Conservation (phyloP, 441 rosid species). For the Flueggea neowawraea region DNA sequence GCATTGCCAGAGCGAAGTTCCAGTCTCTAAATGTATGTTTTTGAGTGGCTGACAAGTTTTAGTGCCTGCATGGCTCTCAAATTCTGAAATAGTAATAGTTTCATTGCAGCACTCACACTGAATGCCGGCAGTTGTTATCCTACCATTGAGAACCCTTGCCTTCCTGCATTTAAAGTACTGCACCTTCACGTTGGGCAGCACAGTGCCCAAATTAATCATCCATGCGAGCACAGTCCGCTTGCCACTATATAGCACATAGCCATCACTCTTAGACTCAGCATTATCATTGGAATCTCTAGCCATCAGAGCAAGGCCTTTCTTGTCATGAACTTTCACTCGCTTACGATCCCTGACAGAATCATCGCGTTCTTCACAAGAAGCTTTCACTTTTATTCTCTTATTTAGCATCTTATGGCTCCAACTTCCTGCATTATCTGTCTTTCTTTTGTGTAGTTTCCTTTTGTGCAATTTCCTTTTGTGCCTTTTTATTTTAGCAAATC, state of each 20-base stretch:
- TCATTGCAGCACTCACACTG: slow-evolving; percentile 72
- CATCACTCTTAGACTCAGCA: slow-evolving; percentile 38
- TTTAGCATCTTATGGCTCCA: slow-evolving; percentile 17
- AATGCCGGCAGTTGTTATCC: slow-evolving; percentile 63
- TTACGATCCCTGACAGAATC: slow-evolving; percentile 37
- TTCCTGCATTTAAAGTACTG: slow-evolving; percentile 39
- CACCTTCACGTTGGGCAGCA: slow-evolving; percentile 60
- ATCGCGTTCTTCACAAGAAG: slow-evolving; percentile 13
- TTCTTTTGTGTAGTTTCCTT: slow-evolving; percentile 19
- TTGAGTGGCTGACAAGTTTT: slow-evolving; percentile 40
- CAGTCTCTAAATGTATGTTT: slow-evolving; percentile 67
- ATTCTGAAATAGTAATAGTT: slow-evolving; percentile 44
- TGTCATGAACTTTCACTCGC: slow-evolving; percentile 45
- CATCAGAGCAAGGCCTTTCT: slow-evolving; percentile 58
- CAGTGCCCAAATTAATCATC: slow-evolving; percentile 76
- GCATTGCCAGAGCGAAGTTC: slow-evolving; percentile 69
- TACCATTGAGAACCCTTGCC: slow-evolving; percentile 39
- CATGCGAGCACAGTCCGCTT: slow-evolving; percentile 78
- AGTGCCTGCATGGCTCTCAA: slow-evolving; percentile 73
- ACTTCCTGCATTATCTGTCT: slow-evolving; percentile 13
- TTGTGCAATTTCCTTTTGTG: slow-evolving; percentile 22
- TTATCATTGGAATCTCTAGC: slow-evolving; percentile 63
- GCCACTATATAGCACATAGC: slow-evolving; percentile 68
- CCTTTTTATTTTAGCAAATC: slow-evolving; percentile 29
- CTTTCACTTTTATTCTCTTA: slow-evolving; percentile 27